Evolutionary conservation across 805 yeast species (phyloP), one percentile per base, ranked within the genome.

Genomic region (Geotrichum ghanense): DNA sequence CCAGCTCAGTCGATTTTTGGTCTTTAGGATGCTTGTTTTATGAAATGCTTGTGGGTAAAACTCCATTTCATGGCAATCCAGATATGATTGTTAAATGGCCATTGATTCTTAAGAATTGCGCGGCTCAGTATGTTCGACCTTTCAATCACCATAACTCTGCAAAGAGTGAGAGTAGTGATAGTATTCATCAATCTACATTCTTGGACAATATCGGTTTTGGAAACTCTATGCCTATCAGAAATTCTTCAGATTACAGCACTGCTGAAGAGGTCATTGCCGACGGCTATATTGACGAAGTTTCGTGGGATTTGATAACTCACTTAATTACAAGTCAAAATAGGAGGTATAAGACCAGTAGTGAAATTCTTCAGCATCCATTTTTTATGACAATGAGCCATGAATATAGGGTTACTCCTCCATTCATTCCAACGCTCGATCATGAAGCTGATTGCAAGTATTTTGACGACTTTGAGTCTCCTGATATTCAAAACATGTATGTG

Each of bases 391-490:
- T 87, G 23, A 81, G 85, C 59, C 90, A 95, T 81, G 76, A 73
- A 54, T 74, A 95, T 59, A 67, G 64, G 27, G 73, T 79, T 51
- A 73, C 81, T 20, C 97, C 99, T 3, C 99, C 99, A 27, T 92
- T 92, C 64, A 84, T 92, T 16, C 99, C 99, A 2, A 95, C 94
- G 57, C 73, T 92, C 52, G 97, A 92, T 60, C 84, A 88, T 50
- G 99, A 92, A 58, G 92, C 88, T 51, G 99, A 92, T 67, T 97
- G 97, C 0, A 98, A 98, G 1, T 92, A 92, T 67, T 92, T 92
- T 62, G 99, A 92, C 66, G 98, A 92, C 65, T 92, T 92, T 63
- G 37, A 31, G 16, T 31, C 37, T 31, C 37, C 37, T 6, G 37
- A 31, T 31, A 31, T 31, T 12, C 37, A 31, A 19, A 31, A 31